Conservation (phyloP, 1,284 basidiomycete species). For the Bothia castanella region DNA sequence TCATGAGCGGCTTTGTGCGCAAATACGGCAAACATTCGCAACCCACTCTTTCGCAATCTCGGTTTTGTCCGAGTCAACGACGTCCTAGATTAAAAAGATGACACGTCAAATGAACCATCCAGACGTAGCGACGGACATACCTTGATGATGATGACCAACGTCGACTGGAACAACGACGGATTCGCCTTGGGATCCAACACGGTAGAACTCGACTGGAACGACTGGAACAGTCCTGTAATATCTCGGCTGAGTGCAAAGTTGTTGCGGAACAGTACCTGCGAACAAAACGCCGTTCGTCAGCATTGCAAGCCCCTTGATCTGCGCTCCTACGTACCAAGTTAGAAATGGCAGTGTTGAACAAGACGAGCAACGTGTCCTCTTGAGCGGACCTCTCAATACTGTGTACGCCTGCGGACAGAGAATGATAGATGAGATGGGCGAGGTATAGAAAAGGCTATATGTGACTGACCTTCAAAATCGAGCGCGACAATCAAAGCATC, state of each 20-base stretch:
- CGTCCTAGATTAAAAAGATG: slow-evolving; percentile 40
- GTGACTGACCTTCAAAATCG: slow-evolving; percentile 54
- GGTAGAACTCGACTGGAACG: slow-evolving; percentile 59
- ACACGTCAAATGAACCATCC: too few species aligned
- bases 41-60: slow-evolving; percentile 57
- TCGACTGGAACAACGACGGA: slow-evolving; percentile 56
- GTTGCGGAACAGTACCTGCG: slow-evolving; percentile 58
- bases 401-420: slow-evolving; percentile 46
- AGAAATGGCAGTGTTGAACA: slow-evolving; percentile 64
- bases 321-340: slow-evolving; percentile 37
- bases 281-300: not conserved
- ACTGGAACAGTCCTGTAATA: slow-evolving; percentile 58
- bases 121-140: slow-evolving; percentile 24
- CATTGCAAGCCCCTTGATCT: too few species aligned
- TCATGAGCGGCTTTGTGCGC: not conserved
- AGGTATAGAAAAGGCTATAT: not conserved
- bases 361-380: slow-evolving; percentile 58
- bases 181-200: slow-evolving; percentile 57
- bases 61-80: slow-evolving; percentile 51
- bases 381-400: slow-evolving; percentile 61
- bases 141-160: slow-evolving; percentile 61
- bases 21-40: not conserved
- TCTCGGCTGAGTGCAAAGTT: slow-evolving; percentile 60
- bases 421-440: not conserved
- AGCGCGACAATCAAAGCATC: slow-evolving; percentile 53